phyloP scores from a whole-genome alignment of 345 rosid species.

The Eucalyptus cloeziana region DNA sequence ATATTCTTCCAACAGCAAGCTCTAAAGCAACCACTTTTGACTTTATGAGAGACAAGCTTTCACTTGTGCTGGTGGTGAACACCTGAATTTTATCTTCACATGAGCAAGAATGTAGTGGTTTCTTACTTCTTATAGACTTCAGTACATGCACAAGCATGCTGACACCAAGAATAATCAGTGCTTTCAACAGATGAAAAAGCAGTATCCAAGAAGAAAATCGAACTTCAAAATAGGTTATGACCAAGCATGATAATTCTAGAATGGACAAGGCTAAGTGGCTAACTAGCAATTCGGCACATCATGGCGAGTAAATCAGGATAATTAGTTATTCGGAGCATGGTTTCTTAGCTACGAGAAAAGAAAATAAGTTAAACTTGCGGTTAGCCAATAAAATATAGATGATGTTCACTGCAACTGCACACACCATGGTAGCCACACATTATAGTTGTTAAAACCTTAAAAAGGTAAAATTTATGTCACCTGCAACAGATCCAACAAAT shows the following conservation, averaged over 20 bases:
- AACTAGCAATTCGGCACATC: not conserved
- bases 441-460: not conserved
- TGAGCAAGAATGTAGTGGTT: not conserved
- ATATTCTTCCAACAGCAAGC: slow-evolving; percentile 49
- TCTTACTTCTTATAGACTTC: not conserved
- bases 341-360: not conserved
- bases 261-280: not conserved
- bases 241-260: not conserved
- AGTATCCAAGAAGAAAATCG: not conserved
- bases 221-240: not conserved
- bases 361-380: not conserved
- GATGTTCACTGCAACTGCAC: not conserved
- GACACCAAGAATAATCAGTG: not conserved
- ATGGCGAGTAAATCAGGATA: not conserved
- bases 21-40: slow-evolving; percentile 75
- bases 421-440: not conserved
- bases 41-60: slow-evolving; percentile 49
- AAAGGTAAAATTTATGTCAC: slow-evolving; percentile 12
- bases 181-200: not conserved
- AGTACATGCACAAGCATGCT: not conserved
- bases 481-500: slow-evolving; percentile 68
- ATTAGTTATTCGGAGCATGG: not conserved
- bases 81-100: slow-evolving; percentile 25
- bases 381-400: not conserved
- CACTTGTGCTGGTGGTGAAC: slow-evolving; percentile 54